Evolutionary conservation across 805 yeast species (phyloP).

Genomic region (Kodamaea kakaduensis): DNA sequence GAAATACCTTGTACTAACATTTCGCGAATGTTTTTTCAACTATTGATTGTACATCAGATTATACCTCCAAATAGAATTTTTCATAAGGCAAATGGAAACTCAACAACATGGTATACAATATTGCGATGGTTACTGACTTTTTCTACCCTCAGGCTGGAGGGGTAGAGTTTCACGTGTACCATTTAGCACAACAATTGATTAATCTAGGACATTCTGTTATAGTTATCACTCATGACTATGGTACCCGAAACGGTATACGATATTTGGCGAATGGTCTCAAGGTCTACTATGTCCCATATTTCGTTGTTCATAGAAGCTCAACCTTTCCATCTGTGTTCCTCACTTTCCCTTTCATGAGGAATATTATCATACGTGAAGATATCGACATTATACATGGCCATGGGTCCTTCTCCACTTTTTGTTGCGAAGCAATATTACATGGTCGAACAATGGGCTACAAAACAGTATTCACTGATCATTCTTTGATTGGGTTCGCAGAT

Average conservation of each 20-base stretch:
- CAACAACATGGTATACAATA: conserved; percentile 27
- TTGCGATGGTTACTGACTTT: conserved; percentile 87
- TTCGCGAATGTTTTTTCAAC: background rate
- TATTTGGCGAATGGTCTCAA: conserved; percentile 85
- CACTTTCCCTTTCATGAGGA: conserved; percentile 78
- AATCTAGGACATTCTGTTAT: conserved; percentile 81
- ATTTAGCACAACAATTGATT: conserved; percentile 77
- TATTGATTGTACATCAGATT: no score
- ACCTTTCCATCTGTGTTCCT: conserved; percentile 88
- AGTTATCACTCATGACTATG: conserved; percentile 85
- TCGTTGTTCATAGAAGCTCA: conserved; percentile 76
- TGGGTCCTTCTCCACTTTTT: conserved; percentile 80
- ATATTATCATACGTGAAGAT: conserved; percentile 78
- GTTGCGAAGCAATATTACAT: conserved; percentile 90
- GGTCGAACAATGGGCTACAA: conserved; percentile 88
- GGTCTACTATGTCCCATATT: conserved; percentile 84
- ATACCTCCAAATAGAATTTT: background rate
- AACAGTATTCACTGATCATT: conserved; percentile 94
- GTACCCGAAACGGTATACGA: conserved; percentile 76
- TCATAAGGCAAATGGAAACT: background rate
- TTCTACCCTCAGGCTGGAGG: conserved; percentile 99
- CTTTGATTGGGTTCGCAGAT: conserved; percentile 89
- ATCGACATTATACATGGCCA: conserved; percentile 94
- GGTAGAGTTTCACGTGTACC: conserved; percentile 92
- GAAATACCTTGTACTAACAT: background rate